phyloP scores from a whole-genome alignment of 2,329 filamentous ascomycete species.

The Trichoderma semiorbis region DNA sequence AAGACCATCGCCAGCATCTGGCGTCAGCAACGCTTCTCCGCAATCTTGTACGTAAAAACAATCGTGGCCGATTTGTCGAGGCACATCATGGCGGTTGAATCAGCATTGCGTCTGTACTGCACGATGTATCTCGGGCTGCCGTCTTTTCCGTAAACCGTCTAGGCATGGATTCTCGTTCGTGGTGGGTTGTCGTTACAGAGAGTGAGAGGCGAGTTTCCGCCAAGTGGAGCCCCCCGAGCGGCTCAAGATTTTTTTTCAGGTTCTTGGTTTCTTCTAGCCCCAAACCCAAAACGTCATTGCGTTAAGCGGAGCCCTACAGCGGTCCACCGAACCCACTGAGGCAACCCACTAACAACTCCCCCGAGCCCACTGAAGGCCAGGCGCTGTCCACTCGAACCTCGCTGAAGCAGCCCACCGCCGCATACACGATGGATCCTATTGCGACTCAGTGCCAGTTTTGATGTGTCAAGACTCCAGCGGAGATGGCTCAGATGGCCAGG shows the following conservation, averaged over 20 bases:
- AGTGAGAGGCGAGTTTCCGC: background rate
- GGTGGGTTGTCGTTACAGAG: background rate
- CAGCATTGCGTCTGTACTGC: background rate
- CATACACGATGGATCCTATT: slow-evolving; percentile 4
- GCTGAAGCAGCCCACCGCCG: slow-evolving; percentile 2
- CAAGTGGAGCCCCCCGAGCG: background rate
- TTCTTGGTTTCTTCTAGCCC: background rate
- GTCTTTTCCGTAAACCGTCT: background rate
- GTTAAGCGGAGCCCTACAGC: background rate
- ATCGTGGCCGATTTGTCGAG: background rate
- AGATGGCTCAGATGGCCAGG: slow-evolving; percentile 15
- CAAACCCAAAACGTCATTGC: slow-evolving; percentile 15
- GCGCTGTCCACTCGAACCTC: background rate
- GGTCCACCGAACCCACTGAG: slow-evolving; percentile 9
- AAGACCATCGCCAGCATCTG: background rate
- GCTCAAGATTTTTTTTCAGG: background rate
- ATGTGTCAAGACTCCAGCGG: slow-evolving; percentile 21
- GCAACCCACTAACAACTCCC: background rate
- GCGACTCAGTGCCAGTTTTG: slow-evolving; percentile 19
- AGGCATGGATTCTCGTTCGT: background rate
- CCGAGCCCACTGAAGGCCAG: background rate
- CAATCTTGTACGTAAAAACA: slow-evolving; percentile 18
- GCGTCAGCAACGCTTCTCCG: slow-evolving; percentile 8
- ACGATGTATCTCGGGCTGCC: background rate
- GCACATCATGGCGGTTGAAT: background rate